Evolutionary conservation across 208 protist genomes (phyloP).

Genomic region (Porcisia deanei): DNA sequence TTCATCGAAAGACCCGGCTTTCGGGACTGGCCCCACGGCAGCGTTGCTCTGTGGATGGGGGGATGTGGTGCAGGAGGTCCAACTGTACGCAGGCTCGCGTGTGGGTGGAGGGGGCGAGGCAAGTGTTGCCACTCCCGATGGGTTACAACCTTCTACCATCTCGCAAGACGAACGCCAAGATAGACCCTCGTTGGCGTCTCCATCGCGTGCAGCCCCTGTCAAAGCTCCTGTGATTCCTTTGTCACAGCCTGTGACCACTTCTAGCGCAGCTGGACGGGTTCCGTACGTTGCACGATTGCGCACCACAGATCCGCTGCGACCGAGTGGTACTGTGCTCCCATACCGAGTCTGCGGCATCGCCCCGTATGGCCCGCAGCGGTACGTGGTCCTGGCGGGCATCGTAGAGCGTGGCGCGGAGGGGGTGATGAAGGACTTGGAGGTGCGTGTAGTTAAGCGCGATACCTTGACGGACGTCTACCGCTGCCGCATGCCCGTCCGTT

Average conservation of each 20-base stretch:
- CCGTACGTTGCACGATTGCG: slow-evolving; percentile 12
- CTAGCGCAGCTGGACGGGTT: not conserved
- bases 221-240: not conserved
- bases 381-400: slow-evolving; percentile 49
- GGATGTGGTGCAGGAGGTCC: slow-evolving; percentile 62
- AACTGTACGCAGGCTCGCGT: slow-evolving; percentile 13
- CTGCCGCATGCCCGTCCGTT: slow-evolving; percentile 45
- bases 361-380: slow-evolving; percentile 53
- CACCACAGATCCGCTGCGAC: slow-evolving; percentile 24
- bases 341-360: slow-evolving; percentile 71
- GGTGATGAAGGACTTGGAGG: slow-evolving; percentile 54
- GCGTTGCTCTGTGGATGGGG: slow-evolving; percentile 68
- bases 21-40: not conserved
- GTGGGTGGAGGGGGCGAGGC: not conserved
- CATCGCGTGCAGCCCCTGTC: not conserved
- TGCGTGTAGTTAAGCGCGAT: slow-evolving; percentile 66
- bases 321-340: slow-evolving; percentile 29
- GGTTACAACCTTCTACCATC: not conserved
- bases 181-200: not conserved
- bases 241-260: not conserved
- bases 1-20: not conserved
- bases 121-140: not conserved
- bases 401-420: slow-evolving; percentile 38
- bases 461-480: slow-evolving; percentile 56
- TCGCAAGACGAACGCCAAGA: not conserved